These are phyloP conservation scores for Grosmannia serpens DNA, from an alignment of 2,329 filamentous ascomycete species.

Conservation along the genomic window DNA sequence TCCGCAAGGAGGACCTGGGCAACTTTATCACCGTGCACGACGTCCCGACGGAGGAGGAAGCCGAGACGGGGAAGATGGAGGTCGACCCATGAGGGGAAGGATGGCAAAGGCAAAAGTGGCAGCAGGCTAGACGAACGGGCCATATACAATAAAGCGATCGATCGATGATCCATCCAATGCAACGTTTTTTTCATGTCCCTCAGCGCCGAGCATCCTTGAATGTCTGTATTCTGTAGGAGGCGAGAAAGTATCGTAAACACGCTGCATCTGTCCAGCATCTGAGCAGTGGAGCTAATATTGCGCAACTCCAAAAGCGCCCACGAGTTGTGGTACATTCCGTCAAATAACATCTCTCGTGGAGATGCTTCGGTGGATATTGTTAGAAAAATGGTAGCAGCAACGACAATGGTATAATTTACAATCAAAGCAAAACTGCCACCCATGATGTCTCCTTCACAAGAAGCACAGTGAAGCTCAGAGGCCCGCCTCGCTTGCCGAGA, in stretches of 20 bases:
- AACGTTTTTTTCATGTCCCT: background rate
- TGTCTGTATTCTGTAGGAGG: background rate
- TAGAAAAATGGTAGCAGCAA: background rate
- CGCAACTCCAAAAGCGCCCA: background rate
- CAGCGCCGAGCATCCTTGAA: background rate
- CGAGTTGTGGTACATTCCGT: background rate
- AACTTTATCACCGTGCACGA: constrained; percentile 92
- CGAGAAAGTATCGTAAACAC: no score
- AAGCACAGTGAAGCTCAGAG: background rate
- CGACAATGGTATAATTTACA: background rate
- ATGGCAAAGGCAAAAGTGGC: background rate
- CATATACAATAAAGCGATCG: background rate
- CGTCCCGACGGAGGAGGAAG: constrained; percentile 46
- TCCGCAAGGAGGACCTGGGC: constrained; percentile 84
- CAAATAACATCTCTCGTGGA: background rate
- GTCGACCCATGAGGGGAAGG: constrained; percentile 41
- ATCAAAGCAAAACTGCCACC: background rate
- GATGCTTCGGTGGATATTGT: background rate
- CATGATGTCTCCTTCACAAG: constrained; percentile 1
- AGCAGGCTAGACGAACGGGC: background rate
- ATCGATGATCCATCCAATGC: background rate
- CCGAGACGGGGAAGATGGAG: constrained; percentile 52
- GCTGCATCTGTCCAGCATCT: no score
- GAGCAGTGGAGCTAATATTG: no score
- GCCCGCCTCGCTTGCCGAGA: background rate